These are phyloP conservation scores for Sherardia arvensis DNA, from an alignment of 257 asterid genomes.

Conservation along the genomic window DNA sequence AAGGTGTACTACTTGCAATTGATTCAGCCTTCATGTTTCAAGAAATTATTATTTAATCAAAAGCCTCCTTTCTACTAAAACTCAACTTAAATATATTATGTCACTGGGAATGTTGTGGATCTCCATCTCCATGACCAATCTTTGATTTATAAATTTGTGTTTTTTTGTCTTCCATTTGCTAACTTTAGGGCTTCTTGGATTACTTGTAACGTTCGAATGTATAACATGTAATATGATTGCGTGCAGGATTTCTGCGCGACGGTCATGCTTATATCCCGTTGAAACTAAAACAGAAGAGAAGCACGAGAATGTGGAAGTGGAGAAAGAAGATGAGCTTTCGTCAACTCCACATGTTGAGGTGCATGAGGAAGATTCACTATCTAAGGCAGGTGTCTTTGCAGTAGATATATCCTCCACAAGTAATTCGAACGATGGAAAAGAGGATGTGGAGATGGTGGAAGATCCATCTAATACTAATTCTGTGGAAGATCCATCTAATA, in stretches of 20 bases:
- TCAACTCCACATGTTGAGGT: constrained; percentile 19
- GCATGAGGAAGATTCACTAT: too few relatives aligned
- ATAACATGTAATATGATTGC: neutral
- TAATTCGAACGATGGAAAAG: constrained; percentile 21
- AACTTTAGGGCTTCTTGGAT: neutral
- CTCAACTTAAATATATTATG: neutral
- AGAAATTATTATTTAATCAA: neutral
- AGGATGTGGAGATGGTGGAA: too few relatives aligned
- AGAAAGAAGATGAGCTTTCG: constrained; percentile 27
- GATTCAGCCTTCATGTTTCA: neutral
- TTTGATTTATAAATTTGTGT: neutral
- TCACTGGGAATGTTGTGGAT: neutral
- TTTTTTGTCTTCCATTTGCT: neutral
- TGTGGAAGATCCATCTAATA: constrained; percentile 23
- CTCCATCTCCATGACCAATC: neutral
- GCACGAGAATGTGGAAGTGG: constrained; percentile 19
- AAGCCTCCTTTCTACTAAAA: too few relatives aligned
- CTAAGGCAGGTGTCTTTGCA: constrained; percentile 14
- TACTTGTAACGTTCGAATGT: neutral
- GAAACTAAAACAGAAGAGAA: constrained; percentile 36
- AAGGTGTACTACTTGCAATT: neutral
- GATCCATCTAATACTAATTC: too few relatives aligned
- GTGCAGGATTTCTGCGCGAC: constrained; percentile 51
- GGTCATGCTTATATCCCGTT: constrained; percentile 49
- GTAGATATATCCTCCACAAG: constrained; percentile 16